phyloP scores from a whole-genome alignment of 148 eudicot genomes.

The Salicornia ramosissima region DNA sequence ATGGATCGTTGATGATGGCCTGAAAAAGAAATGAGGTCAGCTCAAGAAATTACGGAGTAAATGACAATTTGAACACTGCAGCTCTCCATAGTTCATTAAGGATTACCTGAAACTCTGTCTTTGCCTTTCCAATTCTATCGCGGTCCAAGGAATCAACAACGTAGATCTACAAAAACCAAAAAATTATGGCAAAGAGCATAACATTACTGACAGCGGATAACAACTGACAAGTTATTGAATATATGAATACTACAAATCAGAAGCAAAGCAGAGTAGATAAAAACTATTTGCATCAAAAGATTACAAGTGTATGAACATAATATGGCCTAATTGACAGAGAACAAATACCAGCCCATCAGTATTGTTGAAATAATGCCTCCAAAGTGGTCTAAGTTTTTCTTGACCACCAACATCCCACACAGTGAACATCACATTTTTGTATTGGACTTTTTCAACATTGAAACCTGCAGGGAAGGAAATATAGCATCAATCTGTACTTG shows the following conservation, averaged over 20 bases:
- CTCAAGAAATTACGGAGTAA: slow-evolving; percentile 2
- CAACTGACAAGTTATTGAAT: neutral
- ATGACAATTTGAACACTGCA: slow-evolving; percentile 13
- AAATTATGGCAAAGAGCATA: neutral
- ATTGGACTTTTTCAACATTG: slow-evolving; percentile 99
- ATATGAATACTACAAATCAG: too few relatives aligned
- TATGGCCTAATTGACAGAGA: neutral
- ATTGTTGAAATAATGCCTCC: slow-evolving; percentile 99
- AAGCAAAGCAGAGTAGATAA: neutral
- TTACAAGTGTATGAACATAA: neutral
- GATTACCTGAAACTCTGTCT: slow-evolving; percentile 85
- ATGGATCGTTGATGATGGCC: slow-evolving; percentile 91
- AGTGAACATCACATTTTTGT: slow-evolving; percentile 93
- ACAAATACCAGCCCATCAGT: slow-evolving; percentile 89
- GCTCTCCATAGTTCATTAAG: slow-evolving; percentile 15
- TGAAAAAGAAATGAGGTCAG: slow-evolving; percentile 40
- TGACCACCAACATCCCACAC: slow-evolving; percentile 99
- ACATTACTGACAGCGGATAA: neutral
- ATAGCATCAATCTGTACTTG: slow-evolving; percentile 1
- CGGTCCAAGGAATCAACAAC: slow-evolving; percentile 99
- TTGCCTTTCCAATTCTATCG: slow-evolving; percentile 90
- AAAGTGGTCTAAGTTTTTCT: slow-evolving; percentile 92
- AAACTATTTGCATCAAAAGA: neutral
- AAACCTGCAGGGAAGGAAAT: slow-evolving; percentile 51
- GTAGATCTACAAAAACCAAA: slow-evolving; percentile 60